Evolutionary conservation across 495 filamentous ascomycete genomes (phyloP), one percentile per base, ranked within the genome.

Genomic region (Echria macrotheca): DNA sequence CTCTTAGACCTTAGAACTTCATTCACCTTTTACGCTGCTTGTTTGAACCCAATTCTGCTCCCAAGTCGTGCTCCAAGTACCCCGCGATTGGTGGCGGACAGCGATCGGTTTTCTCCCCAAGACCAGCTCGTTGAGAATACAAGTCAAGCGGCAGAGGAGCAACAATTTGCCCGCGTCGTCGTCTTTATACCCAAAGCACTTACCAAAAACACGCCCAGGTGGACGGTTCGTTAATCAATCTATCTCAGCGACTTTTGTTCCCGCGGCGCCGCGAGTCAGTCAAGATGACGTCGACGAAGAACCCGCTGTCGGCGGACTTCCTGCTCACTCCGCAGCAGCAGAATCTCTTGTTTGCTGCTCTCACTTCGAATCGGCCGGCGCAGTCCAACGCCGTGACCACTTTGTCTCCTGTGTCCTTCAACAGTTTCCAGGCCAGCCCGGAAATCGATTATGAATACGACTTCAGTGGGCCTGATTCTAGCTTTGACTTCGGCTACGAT

Each of bases 241-340:
- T n/a, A n/a, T n/a, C n/a, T n/a, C n/a, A n/a, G n/a, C n/a, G n/a
- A n/a, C n/a, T n/a, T n/a, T n/a, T n/a, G n/a, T 7, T 33, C 21
- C 14, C 28, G 29, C 39, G 26, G 22, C 25, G 35, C 37, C 28
- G 45, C 61, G 69, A 25, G 66, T 63, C 26, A 68, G 49, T 40
- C 68, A 72, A 58, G 26, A 74, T 74, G 72, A 66, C 70, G 49
- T 72, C 70, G 45, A 54, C 69, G 50, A 67, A 64, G 32, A 67
- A 69, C 38, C 55, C 67, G 8, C 58, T 72, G 9, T 59, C 64
- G 42, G 63, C 69, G 44, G 69, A 75, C 58, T 62, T 74, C 62
- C n/a, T n/a, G n/a, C 84, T 96, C 51, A 88, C 89, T 29, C 83
- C 85, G 14, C 82, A 85, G 58, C 88, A 98, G 66, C 88, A 96